Percentiles rank a stretch among this genome's conserved stretches.
phyloP scores from a whole-genome alignment of 306 rosid genomes.

The Elaeagnus macrophylla region DNA sequence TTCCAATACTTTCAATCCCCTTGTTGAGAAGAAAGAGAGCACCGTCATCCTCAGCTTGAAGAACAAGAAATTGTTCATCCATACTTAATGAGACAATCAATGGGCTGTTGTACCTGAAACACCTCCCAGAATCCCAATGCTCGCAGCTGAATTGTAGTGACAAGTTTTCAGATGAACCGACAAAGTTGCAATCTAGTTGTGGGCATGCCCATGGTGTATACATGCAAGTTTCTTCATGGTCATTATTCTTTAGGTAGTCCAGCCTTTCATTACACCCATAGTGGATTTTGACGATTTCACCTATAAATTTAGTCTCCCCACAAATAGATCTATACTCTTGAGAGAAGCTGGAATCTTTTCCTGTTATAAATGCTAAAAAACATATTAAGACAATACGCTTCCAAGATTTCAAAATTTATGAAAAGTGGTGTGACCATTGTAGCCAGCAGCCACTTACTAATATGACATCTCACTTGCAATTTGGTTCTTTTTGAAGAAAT shows the following conservation, averaged over 20 bases:
- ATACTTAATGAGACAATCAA: constrained; percentile 18
- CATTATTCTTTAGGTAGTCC: constrained; percentile 10
- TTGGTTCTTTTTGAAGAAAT: too few relatives aligned
- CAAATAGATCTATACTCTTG: constrained; percentile 10
- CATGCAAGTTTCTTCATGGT: constrained; percentile 25
- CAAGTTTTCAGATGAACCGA: constrained; percentile 21
- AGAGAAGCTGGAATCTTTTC: constrained; percentile 14
- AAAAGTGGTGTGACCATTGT: too few relatives aligned
- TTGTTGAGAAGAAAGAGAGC: constrained; percentile 27
- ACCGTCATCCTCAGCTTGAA: constrained; percentile 33
- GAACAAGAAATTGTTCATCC: constrained; percentile 24
- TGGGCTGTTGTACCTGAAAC: constrained; percentile 24
- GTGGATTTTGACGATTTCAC: constrained; percentile 16
- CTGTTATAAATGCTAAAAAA: constrained; percentile 8
- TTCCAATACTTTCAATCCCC: constrained; percentile 9
- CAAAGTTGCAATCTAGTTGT: constrained; percentile 20
- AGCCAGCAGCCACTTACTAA: too few relatives aligned
- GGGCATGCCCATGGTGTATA: constrained; percentile 39
- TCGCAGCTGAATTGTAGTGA: constrained; percentile 25
- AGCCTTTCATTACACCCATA: constrained; percentile 29
- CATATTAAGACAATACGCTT: too few relatives aligned
- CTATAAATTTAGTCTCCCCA: constrained; percentile 14
- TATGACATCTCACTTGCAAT: too few relatives aligned
- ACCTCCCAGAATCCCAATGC: constrained; percentile 34
- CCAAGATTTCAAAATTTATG: too few relatives aligned